A percentile compares a stretch with the other conserved stretches of the same genome.
These are phyloP conservation scores for Apiospora kogelbergensis DNA, from an alignment of 2,329 filamentous ascomycete genomes.

Conservation along the genomic window DNA sequence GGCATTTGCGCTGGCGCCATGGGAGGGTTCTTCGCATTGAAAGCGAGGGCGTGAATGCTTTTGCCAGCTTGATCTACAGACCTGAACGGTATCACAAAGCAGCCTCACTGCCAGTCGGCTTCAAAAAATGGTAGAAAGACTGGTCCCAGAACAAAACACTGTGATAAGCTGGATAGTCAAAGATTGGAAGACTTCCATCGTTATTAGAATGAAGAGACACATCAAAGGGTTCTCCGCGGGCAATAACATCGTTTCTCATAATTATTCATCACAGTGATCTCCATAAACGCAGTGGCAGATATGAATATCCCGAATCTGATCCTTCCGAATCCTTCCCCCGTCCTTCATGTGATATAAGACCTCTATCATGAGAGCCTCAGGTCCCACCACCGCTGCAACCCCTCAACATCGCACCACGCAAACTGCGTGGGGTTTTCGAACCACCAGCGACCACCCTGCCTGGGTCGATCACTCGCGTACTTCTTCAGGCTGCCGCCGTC, in stretches of 20 bases:
- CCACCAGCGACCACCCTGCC: slow-evolving; percentile 45
- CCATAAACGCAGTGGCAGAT: not conserved
- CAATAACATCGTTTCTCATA: not conserved
- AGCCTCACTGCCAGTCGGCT: too few relatives aligned
- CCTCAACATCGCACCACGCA: slow-evolving; percentile 49
- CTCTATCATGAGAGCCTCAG: not conserved
- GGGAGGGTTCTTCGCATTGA: not conserved
- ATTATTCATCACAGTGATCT: not conserved
- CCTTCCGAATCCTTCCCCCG: not conserved
- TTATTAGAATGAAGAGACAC: not conserved
- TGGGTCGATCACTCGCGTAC: slow-evolving; percentile 37
- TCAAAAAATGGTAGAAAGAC: not conserved
- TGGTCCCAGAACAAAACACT: not conserved
- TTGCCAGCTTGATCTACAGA: too few relatives aligned
- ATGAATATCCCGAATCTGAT: not conserved
- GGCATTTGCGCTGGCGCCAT: not conserved
- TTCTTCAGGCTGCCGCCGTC: slow-evolving; percentile 47
- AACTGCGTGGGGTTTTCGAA: slow-evolving; percentile 46
- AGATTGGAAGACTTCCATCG: too few relatives aligned
- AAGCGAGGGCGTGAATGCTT: not conserved
- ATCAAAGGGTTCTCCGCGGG: not conserved
- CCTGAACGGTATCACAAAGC: too few relatives aligned
- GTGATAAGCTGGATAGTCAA: too few relatives aligned
- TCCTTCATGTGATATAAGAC: not conserved
- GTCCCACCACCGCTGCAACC: slow-evolving; percentile 47